Percentiles rank a stretch among this genome's conserved stretches.
Evolutionary conservation across 257 asterid species (phyloP).

Genomic region (Plectranthus barbatus): DNA sequence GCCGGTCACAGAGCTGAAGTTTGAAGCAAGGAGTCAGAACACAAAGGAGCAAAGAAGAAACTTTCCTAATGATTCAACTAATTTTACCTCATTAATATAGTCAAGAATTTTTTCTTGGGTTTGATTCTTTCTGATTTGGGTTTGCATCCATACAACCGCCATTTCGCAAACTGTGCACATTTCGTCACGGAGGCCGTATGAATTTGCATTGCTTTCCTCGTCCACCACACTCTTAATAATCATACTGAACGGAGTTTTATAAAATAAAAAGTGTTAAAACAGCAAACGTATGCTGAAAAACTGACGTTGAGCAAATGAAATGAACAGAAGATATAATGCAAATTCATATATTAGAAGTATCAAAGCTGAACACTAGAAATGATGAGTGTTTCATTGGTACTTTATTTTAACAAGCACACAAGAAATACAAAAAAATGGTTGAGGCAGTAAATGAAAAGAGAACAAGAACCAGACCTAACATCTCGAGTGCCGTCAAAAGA

Average conservation of each 20-base stretch:
- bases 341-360: background rate
- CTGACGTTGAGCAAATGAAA: background rate
- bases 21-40: conserved; percentile 10
- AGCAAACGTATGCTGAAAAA: background rate
- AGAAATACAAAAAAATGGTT: too few species aligned
- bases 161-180: conserved; percentile 68
- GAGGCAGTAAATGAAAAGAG: background rate
- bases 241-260: conserved; percentile 38
- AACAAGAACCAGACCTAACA: conserved; percentile 37
- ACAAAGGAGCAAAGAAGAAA: background rate
- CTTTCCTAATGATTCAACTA: background rate
- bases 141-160: conserved; percentile 95
- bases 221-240: conserved; percentile 77
- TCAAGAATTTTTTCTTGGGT: conserved; percentile 61
- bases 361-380: background rate
- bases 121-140: conserved; percentile 45
- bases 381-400: background rate
- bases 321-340: background rate
- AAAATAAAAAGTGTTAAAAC: conserved; percentile 14
- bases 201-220: conserved; percentile 24
- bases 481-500: conserved; percentile 46
- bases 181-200: conserved; percentile 31
- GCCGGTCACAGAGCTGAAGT: conserved; percentile 67
- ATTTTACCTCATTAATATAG: conserved; percentile 57
- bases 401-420: background rate